phyloP scores from a whole-genome alignment of 2,329 filamentous ascomycete species.

The Zalaria sp. region DNA sequence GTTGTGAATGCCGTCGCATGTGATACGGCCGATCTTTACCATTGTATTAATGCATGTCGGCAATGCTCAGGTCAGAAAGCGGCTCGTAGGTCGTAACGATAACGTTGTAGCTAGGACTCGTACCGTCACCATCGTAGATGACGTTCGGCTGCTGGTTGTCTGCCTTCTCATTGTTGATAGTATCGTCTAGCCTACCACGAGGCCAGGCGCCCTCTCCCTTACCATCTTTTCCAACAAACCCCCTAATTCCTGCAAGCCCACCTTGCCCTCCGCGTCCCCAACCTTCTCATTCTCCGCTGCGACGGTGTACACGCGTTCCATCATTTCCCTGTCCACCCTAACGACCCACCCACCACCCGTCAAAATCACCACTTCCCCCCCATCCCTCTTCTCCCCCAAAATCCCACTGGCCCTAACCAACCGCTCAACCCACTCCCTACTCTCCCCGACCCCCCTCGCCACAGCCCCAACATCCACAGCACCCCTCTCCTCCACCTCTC shows the following conservation, averaged over 20 bases:
- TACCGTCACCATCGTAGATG: too few relatives aligned
- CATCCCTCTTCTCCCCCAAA: slow-evolving; percentile 14
- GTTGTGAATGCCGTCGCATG: too few relatives aligned
- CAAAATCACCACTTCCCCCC: slow-evolving; percentile 22
- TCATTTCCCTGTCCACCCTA: slow-evolving; percentile 22
- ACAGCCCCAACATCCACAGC: slow-evolving; percentile 25
- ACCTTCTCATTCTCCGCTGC: slow-evolving; percentile 14
- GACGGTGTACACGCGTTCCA: slow-evolving; percentile 24
- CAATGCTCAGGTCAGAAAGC: too few relatives aligned
- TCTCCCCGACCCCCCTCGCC: slow-evolving; percentile 25
- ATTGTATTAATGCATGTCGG: too few relatives aligned
- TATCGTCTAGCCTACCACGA: too few relatives aligned
- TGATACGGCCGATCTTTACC: too few relatives aligned
- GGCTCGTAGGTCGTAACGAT: too few relatives aligned
- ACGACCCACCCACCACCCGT: slow-evolving; percentile 31
- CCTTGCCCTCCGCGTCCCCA: slow-evolving; percentile 18
- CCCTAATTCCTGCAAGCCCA: slow-evolving; percentile 20
- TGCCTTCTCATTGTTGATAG: too few relatives aligned
- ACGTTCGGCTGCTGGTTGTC: too few relatives aligned
- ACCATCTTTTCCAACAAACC: slow-evolving; percentile 22
- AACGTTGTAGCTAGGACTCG: too few relatives aligned
- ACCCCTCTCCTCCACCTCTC: slow-evolving; percentile 14
- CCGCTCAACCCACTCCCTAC: slow-evolving; percentile 28
- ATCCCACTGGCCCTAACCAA: slow-evolving; percentile 27
- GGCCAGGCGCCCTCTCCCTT: neutral